A percentile compares a stretch with the other conserved stretches of the same genome.
Evolutionary conservation across 164 flowering plant genomes (phyloP).

Genomic region (Aristolochia fimbriata): DNA sequence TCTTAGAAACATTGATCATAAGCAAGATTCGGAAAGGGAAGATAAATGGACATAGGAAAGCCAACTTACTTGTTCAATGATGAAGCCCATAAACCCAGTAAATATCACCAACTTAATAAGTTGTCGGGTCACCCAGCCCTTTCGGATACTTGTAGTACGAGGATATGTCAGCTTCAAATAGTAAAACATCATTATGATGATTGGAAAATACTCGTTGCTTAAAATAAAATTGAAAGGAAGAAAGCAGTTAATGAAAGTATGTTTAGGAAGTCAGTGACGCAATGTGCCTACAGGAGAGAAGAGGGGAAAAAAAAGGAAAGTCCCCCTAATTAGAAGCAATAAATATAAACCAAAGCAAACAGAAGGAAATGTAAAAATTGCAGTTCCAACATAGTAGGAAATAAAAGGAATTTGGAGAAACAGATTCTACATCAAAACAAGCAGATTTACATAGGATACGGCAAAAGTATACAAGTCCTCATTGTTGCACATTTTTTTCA

Average conservation of each 20-base stretch:
- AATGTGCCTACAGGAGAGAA: too few relatives aligned
- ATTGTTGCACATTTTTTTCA: too few relatives aligned
- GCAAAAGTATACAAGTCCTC: too few relatives aligned
- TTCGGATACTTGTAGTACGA: constrained; percentile 59
- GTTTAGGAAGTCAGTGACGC: too few relatives aligned
- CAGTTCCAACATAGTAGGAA: too few relatives aligned
- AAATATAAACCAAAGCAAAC: not conserved
- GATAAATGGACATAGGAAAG: constrained; percentile 1
- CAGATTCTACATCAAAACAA: too few relatives aligned
- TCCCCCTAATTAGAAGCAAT: not conserved
- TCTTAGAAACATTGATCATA: constrained; percentile 14
- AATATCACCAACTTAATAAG: constrained; percentile 73
- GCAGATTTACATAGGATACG: too few relatives aligned
- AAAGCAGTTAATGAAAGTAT: not conserved
- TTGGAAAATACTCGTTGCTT: not conserved
- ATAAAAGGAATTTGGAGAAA: too few relatives aligned
- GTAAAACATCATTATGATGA: constrained; percentile 8
- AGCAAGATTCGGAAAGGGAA: not conserved
- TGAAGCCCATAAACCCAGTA: constrained; percentile 91
- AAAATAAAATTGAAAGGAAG: not conserved
- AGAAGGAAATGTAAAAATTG: too few relatives aligned
- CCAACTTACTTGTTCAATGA: constrained; percentile 68
- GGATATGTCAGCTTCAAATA: constrained; percentile 76
- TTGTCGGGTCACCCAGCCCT: constrained; percentile 87
- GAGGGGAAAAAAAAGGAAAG: not conserved